Conservation (phyloP, 2,329 filamentous ascomycete genomes). For the Dactylellina parvicollis region DNA sequence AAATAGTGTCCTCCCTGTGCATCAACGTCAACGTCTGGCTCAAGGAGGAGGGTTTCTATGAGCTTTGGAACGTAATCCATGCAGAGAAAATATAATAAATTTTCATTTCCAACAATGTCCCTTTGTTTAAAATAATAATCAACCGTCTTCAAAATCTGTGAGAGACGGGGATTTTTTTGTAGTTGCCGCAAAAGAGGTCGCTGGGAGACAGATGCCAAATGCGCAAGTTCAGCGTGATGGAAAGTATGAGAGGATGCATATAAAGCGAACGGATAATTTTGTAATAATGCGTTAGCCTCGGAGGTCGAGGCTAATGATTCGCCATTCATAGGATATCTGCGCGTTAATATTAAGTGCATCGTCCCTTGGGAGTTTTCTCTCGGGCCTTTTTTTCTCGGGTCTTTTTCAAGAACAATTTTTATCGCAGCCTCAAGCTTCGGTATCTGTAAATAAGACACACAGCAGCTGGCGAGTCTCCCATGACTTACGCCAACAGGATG, state of each 20-base stretch:
- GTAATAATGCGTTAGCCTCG: too few relatives aligned
- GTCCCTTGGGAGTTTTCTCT: too few relatives aligned
- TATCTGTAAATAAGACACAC: conserved; percentile 39
- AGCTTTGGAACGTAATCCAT: not conserved
- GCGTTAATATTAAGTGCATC: too few relatives aligned
- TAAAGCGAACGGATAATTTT: conserved; percentile 34
- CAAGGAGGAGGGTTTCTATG: conserved; percentile 8
- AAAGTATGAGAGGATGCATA: conserved; percentile 36
- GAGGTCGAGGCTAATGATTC: too few relatives aligned
- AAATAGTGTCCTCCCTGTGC: not conserved
- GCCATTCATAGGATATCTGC: too few relatives aligned
- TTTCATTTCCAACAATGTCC: too few relatives aligned
- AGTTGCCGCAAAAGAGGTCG: not conserved
- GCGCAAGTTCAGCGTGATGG: conserved; percentile 32
- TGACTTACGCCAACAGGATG: conserved; percentile 33
- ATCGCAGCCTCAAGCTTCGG: not conserved
- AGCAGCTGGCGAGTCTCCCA: conserved; percentile 31
- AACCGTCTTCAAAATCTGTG: too few relatives aligned
- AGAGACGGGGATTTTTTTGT: too few relatives aligned
- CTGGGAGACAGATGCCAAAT: not conserved
- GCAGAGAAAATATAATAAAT: not conserved
- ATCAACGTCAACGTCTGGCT: not conserved
- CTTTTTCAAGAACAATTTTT: not conserved
- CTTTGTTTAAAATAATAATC: too few relatives aligned
- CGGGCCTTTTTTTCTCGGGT: not conserved